Evolutionary conservation across 345 rosid genomes (phyloP), one percentile per base, ranked within the genome.

Genomic region (Ricinus communis): DNA sequence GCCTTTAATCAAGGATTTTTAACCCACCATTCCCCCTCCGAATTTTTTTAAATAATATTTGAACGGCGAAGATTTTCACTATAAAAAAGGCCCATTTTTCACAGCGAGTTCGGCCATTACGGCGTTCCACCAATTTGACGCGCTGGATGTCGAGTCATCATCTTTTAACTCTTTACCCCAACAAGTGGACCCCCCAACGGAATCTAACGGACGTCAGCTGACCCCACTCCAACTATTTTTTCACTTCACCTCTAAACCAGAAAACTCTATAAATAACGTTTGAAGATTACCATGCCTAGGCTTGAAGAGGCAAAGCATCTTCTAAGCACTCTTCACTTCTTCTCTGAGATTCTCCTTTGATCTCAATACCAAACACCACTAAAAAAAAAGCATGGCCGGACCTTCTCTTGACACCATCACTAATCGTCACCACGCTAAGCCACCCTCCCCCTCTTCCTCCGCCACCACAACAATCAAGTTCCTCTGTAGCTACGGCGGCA

Each of bases 401-500:
- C 45, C 85, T 40, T 70, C 82, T 8, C 41, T 49, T 5, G 68
- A 62, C 75, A 49, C 74, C 70, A 19, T 68, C 66, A 70, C 25
- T 46, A 58, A 8, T 33, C 69, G 52, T 55, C 62, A 1, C 68
- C 40, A 15, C 41, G 40, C n/a, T 33, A 66, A 25, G 38, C 63
- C 57, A 2, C 47, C 54, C 2, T 15, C 49, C 8, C 0, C 66
- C 46, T n/a, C 65, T 51, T 0, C 41, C 62, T 13, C 36, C 53
- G 2, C 47, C 47, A 43, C 47, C 47, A 0, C 65, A 71, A 78
- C 84, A 71, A 76, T 91, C 79, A 93, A 91, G 68, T 87, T 93
- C 79, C 87, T 90, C 38, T 91, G 96, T 80, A 93, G 97, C 69
- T 88, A 93, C 81, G 96, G 93, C 51, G 97, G 98, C 25, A 87